Conservation (phyloP, 2,329 filamentous ascomycete species). For the Colletotrichum gigasporum region DNA sequence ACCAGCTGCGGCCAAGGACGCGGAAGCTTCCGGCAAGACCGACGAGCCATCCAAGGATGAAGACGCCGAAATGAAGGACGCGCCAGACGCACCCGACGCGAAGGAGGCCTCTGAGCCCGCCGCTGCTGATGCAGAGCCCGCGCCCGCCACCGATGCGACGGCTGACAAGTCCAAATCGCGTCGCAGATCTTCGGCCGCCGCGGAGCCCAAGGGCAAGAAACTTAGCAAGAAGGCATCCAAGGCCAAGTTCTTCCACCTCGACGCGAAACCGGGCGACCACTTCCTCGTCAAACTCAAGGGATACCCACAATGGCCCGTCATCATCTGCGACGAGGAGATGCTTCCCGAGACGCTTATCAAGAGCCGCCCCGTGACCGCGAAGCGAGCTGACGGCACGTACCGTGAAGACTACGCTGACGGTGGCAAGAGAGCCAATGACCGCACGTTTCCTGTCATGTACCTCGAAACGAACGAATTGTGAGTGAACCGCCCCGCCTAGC, state of each 20-base stretch:
- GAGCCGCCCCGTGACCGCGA: slow-evolving; percentile 84
- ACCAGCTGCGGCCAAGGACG: slow-evolving; percentile 38
- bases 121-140: slow-evolving; percentile 38
- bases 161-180: slow-evolving; percentile 58
- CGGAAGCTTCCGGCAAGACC: slow-evolving; percentile 41
- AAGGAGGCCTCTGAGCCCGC: slow-evolving; percentile 43
- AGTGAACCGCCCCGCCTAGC: slow-evolving; percentile 52
- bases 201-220: slow-evolving; percentile 79
- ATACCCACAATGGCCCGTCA: slow-evolving; percentile 92
- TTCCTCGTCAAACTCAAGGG: slow-evolving; percentile 95
- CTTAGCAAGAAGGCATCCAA: slow-evolving; percentile 87
- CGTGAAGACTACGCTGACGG: slow-evolving; percentile 88
- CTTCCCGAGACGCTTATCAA: slow-evolving; percentile 81
- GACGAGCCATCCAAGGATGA: slow-evolving; percentile 42
- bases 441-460: slow-evolving; percentile 96
- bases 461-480: slow-evolving; percentile 96
- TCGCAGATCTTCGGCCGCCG: slow-evolving; percentile 78
- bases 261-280: slow-evolving; percentile 90
- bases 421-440: slow-evolving; percentile 84
- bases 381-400: slow-evolving; percentile 84
- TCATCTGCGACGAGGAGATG: slow-evolving; percentile 95
- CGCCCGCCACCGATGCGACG: slow-evolving; percentile 43
- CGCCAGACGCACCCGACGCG: slow-evolving; percentile 62
- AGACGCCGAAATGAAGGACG: slow-evolving; percentile 73
- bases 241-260: slow-evolving; percentile 74